Base-by-base conservation (phyloP, 2,329 filamentous ascomycete genomes). In the Polytolypa hystricis region DNA sequence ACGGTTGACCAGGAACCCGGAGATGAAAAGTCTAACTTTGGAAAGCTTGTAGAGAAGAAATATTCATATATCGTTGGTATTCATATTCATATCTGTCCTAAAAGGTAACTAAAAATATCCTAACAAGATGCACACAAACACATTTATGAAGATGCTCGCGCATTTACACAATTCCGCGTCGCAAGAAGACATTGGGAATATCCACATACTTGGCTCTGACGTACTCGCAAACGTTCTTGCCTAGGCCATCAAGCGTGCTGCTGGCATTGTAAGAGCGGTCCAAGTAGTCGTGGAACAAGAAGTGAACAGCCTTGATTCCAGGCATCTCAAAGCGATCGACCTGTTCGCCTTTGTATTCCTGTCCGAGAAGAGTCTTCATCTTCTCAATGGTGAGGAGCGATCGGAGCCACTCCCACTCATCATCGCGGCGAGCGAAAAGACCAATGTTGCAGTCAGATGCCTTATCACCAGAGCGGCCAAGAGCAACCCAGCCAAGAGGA, bases 361-460 rank as follows among this genome's bases (percentile, higher is more conserved):
- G 19, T 2, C 38, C 46, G 10, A 48, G 10, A 9, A 48, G 27
- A 6, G 34, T 18, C 23, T 41, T 42, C n/a, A 48, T 14, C 16
- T 38, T 38, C 3, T 21, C 9, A 3, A 38, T 21, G 4, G 39
- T 37, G 15, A 49, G 21, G 5, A 43, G 16, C 2, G 42, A 42
- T 9, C 56, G 55, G 8, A 66, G 48, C 61, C 63, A 67, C 0
- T 60, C 47, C 43, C 57, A 70, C 44, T 69, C 65, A 20, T 65
- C 59, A 0, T 47, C 45, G 23, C 52, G 44, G 1, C 57, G 54
- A 3, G 63, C 59, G 35, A 65, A 73, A 41, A 69, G 58, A 0
- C 65, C 66, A 3, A 66, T 53, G 33, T 69, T 69, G 20, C 54
- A 56, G 42, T 69, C 60, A 0, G 57, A 54, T 0, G 57, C 63